phyloP scores from a whole-genome alignment of 305 asterid genomes.

The Rubia peregrina region DNA sequence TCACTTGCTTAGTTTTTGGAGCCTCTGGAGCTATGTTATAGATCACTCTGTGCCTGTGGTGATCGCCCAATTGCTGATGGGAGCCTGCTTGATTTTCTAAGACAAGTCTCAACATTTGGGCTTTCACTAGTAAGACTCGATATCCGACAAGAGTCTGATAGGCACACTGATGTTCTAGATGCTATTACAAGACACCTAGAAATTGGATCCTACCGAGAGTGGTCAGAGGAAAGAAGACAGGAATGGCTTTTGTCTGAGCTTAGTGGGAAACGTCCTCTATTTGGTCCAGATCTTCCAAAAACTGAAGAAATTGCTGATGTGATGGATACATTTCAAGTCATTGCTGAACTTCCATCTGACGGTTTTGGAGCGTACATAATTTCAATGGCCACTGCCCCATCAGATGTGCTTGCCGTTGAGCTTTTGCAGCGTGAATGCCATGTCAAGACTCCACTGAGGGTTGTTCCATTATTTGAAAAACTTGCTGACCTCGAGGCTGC shows the following conservation, averaged over 20 bases:
- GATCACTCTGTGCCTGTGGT: constrained; percentile 72
- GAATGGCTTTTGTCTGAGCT: constrained; percentile 89
- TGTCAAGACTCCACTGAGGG: constrained; percentile 58
- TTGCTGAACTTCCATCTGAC: constrained; percentile 68
- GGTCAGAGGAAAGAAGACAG: constrained; percentile 78
- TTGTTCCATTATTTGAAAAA: constrained; percentile 76
- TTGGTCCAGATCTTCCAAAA: constrained; percentile 73
- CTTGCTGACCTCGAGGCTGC: constrained; percentile 84
- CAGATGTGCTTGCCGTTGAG: constrained; percentile 88
- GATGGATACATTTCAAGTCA: constrained; percentile 59
- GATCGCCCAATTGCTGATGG: constrained; percentile 87
- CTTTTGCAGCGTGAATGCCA: constrained; percentile 79
- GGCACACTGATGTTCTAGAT: constrained; percentile 84
- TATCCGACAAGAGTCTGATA: constrained; percentile 82
- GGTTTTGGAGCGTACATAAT: constrained; percentile 79
- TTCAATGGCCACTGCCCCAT: constrained; percentile 90
- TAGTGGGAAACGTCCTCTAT: constrained; percentile 72
- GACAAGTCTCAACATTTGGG: constrained; percentile 92
- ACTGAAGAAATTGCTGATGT: constrained; percentile 85
- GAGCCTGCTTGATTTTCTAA: constrained; percentile 82
- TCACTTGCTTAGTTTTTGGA: constrained; percentile 20
- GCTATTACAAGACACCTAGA: constrained; percentile 67
- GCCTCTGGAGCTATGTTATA: constrained; percentile 35
- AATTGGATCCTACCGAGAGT: constrained; percentile 75
- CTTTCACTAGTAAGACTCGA: constrained; percentile 82